Percentiles rank a stretch among this genome's conserved stretches.
These are phyloP conservation scores for Zopfia rhizophila DNA, from an alignment of 2,329 filamentous ascomycete genomes.

Conservation along the genomic window DNA sequence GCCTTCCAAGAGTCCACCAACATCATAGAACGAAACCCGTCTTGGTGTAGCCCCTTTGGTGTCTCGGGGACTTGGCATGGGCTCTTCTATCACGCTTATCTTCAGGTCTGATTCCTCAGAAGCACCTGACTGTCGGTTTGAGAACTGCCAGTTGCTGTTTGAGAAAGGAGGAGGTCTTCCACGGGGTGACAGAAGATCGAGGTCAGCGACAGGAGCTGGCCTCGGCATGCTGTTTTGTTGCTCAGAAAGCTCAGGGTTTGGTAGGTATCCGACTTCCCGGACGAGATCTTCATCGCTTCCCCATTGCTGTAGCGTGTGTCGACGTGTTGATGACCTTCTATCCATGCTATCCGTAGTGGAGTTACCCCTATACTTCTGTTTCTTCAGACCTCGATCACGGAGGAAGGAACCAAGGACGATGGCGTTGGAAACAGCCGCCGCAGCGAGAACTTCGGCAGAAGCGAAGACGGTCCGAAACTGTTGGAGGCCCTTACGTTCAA, in stretches of 20 bases:
- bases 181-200: constrained; percentile 35
- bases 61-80: constrained; percentile 52
- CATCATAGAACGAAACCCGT: constrained; percentile 84
- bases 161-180: constrained; percentile 36
- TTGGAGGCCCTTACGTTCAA: constrained; percentile 76
- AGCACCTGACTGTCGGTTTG: constrained; percentile 27
- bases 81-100: constrained; percentile 38
- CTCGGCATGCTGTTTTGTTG: constrained; percentile 54
- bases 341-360: constrained; percentile 64
- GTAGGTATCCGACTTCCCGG: constrained; percentile 77
- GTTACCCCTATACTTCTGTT: constrained; percentile 74
- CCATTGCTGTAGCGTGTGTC: constrained; percentile 76
- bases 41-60: constrained; percentile 58
- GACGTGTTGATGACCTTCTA: constrained; percentile 67
- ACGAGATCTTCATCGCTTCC: constrained; percentile 94
- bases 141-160: constrained; percentile 48
- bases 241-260: constrained; percentile 62
- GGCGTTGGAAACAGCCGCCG: constrained; percentile 86
- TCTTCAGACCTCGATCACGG: constrained; percentile 89
- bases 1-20: constrained; percentile 77
- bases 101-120: constrained; percentile 36
- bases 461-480: constrained; percentile 90
- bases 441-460: constrained; percentile 89
- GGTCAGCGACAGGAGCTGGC: constrained; percentile 47
- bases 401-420: constrained; percentile 93